A percentile compares a stretch with the other conserved stretches of the same genome.
Evolutionary conservation across 2,329 filamentous ascomycete species (phyloP).

Genomic region (Paecilomyces niveus): DNA sequence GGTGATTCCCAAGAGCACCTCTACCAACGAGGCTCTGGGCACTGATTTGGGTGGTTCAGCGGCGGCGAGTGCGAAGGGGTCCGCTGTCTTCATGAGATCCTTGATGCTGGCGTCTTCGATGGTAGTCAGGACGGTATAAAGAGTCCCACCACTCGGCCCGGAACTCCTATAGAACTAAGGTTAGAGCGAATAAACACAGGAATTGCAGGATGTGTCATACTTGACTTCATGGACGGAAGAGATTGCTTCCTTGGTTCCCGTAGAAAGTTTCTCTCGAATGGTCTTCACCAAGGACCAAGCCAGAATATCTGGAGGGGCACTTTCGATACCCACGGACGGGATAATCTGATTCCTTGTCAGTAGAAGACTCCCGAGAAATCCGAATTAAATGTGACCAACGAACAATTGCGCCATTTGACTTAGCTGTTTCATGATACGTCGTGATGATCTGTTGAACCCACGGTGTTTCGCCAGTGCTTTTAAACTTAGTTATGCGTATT

Average conservation of each 20-base stretch:
- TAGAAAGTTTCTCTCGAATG: conserved; percentile 45
- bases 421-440: conserved; percentile 54
- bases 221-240: conserved; percentile 49
- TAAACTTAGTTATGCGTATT: conserved; percentile 1
- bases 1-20: conserved; percentile 21
- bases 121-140: conserved; percentile 58
- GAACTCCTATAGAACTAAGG: conserved; percentile 22
- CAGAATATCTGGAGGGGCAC: conserved; percentile 52
- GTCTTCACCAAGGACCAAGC: conserved; percentile 47
- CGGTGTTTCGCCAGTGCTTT: conserved; percentile 54
- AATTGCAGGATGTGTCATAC: conserved; percentile 19
- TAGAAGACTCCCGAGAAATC: neutral
- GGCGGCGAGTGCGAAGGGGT: conserved; percentile 47
- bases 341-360: conserved; percentile 42
- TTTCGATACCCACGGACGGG: conserved; percentile 55
- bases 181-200: conserved; percentile 3
- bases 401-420: conserved; percentile 54
- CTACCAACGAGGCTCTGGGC: conserved; percentile 21
- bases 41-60: conserved; percentile 28
- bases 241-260: conserved; percentile 45
- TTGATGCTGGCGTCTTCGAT: conserved; percentile 40
- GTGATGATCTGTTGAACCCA: conserved; percentile 58
- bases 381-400: conserved; percentile 12
- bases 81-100: conserved; percentile 42
- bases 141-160: conserved; percentile 52